Percentiles rank a stretch among this genome's conserved stretches.
These are phyloP conservation scores for Metschnikowia kunwiensis DNA, from an alignment of 805 yeast species.

Conservation along the genomic window DNA sequence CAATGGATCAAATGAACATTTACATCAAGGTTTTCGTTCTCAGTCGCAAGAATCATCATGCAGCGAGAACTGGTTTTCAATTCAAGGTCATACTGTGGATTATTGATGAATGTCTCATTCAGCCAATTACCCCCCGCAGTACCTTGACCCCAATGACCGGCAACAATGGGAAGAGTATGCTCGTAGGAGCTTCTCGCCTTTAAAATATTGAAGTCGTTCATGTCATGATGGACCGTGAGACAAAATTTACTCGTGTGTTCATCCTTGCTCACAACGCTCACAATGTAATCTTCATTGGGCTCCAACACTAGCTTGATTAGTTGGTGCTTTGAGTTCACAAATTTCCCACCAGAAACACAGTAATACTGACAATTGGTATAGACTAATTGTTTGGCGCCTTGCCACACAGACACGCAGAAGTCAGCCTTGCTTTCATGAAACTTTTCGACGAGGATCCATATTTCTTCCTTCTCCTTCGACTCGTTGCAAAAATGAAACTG, in stretches of 20 bases:
- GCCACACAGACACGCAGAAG: conserved; percentile 15
- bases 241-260: conserved; percentile 22
- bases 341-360: conserved; percentile 19
- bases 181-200: conserved; percentile 32
- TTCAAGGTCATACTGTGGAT: conserved; percentile 51
- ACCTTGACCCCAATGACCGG: conserved; percentile 45
- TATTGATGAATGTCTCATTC: conserved; percentile 42
- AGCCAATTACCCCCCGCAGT: conserved; percentile 57
- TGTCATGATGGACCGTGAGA: conserved; percentile 27
- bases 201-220: conserved; percentile 16
- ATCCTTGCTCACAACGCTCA: conserved; percentile 20
- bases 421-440: conserved; percentile 5
- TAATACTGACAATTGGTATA: conserved; percentile 21
- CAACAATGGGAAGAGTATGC: conserved; percentile 17
- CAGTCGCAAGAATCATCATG: conserved; percentile 15
- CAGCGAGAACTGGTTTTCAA: conserved; percentile 17
- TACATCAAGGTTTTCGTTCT: conserved; percentile 25
- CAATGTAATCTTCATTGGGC: conserved; percentile 28
- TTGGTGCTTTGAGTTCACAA: conserved; percentile 38
- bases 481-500: conserved; percentile 43
- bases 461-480: conserved; percentile 24
- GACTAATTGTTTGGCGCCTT: conserved; percentile 4
- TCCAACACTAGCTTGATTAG: conserved; percentile 29
- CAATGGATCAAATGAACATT: conserved; percentile 46
- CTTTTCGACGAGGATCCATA: conserved; percentile 21